Conservation (phyloP, 768 basidiomycete genomes). For the Kwoniella botswanensis region DNA sequence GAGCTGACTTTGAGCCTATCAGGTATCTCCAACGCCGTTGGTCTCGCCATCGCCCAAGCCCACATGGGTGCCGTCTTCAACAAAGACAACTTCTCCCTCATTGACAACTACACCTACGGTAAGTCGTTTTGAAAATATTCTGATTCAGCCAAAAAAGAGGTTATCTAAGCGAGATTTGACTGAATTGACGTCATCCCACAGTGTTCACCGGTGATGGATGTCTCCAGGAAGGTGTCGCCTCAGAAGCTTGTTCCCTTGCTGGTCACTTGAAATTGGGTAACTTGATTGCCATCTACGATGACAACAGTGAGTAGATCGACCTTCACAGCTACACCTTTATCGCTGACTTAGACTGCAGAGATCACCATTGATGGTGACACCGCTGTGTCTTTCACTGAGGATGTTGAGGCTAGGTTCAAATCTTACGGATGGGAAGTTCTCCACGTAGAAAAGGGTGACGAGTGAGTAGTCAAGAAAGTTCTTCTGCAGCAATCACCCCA, state of each 20-base stretch:
- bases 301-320: constrained; percentile 74
- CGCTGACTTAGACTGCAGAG: constrained; percentile 61
- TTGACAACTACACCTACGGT: constrained; percentile 91
- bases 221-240: constrained; percentile 94
- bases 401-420: constrained; percentile 84
- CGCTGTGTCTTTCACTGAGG: constrained; percentile 88
- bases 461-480: constrained; percentile 60
- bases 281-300: constrained; percentile 90
- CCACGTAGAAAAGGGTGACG: constrained; percentile 78
- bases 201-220: constrained; percentile 90
- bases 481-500: background rate
- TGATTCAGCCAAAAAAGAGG: background rate
- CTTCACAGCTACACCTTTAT: background rate
- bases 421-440: constrained; percentile 95
- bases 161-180: constrained; percentile 20
- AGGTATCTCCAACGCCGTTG: constrained; percentile 90
- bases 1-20: background rate
- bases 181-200: constrained; percentile 58
- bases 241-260: constrained; percentile 87
- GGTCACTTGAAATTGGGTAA: constrained; percentile 94
- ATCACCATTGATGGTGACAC: constrained; percentile 97
- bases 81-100: constrained; percentile 74
- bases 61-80: constrained; percentile 90
- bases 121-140: constrained; percentile 1
- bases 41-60: constrained; percentile 89